Evolutionary conservation across 2,329 filamentous ascomycete genomes (phyloP).

Genomic region (Colletotrichum kahawae): DNA sequence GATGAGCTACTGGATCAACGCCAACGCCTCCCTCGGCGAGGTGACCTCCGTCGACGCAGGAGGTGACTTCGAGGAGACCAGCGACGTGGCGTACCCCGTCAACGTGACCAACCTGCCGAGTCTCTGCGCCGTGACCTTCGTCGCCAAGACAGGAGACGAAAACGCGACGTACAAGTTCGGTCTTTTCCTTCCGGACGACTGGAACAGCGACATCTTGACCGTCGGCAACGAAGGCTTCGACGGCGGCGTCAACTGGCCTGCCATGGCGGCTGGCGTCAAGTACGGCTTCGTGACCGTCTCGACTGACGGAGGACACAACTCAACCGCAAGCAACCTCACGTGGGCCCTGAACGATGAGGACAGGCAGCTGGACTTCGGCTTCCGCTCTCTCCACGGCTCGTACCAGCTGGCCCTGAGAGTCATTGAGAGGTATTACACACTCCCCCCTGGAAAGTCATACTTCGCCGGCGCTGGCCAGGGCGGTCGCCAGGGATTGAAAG

Average conservation of each 20-base stretch:
- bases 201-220: constrained; percentile 36
- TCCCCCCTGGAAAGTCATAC: constrained; percentile 38
- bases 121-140: constrained; percentile 36
- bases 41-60: constrained; percentile 23
- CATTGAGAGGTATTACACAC: constrained; percentile 51
- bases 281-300: constrained; percentile 47
- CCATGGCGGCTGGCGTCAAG: constrained; percentile 28
- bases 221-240: constrained; percentile 34
- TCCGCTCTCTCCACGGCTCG: constrained; percentile 50
- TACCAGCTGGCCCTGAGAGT: constrained; percentile 52
- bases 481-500: constrained; percentile 53
- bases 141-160: constrained; percentile 28
- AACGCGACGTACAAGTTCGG: constrained; percentile 32
- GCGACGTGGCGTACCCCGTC: constrained; percentile 28
- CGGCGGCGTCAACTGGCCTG: constrained; percentile 38
- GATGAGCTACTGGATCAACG: constrained; percentile 16
- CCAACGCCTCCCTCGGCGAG: constrained; percentile 13
- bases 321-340: constrained; percentile 28
- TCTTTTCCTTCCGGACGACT: constrained; percentile 35
- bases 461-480: constrained; percentile 57
- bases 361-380: constrained; percentile 40
- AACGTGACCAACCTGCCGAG: constrained; percentile 33
- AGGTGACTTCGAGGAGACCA: constrained; percentile 26
- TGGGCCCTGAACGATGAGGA: constrained; percentile 46
- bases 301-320: constrained; percentile 50